Evolutionary conservation across 1,284 basidiomycete species (phyloP), one percentile per base, ranked within the genome.

Genomic region (Fistulinella cinereoalba): DNA sequence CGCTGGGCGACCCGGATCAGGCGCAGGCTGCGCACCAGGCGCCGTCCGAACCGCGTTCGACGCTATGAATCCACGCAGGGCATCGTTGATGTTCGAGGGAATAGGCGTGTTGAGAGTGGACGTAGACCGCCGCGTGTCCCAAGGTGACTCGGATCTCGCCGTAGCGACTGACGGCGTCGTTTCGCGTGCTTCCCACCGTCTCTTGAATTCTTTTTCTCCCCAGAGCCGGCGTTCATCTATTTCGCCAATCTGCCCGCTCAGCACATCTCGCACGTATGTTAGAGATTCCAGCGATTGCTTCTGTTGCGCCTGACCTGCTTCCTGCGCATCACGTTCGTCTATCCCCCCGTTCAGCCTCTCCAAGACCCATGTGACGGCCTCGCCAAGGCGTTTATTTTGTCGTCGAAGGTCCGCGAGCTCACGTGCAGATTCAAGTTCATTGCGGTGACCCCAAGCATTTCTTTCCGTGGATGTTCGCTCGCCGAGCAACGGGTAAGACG

Each of bases 261-360:
- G 67, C n/a, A 88, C 71, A 55, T 89, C 86, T 50, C 83, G 73
- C 46, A 89, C 80, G 65, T 89, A 86, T 7, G 83, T 73, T 37
- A 91, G 68, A 13, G 81, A 80, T 56, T 88, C 85, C 43, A 91
- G 60, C 0, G 88, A 85, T 59, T 88, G 83, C 36, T 73, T 73
- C 60, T 77, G 83, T 54, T 75, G 71, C 34, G 67, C 68, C 56
- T 56, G 56, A 52, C 71, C 59, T 25, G 60, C 60, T 37, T 70
- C 71, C 24, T 67, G 60, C 46, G 76, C 70, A 28, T 58, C 58
- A 13, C 62, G 62, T 27, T 71, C 71, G 21, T 68, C 69, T 56
- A 80, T 79, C 3, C 51, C 46, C 18, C 23, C 44, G 56, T 81
- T 77, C 4, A 91, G 71, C 1, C 77, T 71, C 56, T 86, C 83